These are phyloP conservation scores for Laguncularia racemosa DNA, from an alignment of 345 rosid genomes.

Conservation along the genomic window DNA sequence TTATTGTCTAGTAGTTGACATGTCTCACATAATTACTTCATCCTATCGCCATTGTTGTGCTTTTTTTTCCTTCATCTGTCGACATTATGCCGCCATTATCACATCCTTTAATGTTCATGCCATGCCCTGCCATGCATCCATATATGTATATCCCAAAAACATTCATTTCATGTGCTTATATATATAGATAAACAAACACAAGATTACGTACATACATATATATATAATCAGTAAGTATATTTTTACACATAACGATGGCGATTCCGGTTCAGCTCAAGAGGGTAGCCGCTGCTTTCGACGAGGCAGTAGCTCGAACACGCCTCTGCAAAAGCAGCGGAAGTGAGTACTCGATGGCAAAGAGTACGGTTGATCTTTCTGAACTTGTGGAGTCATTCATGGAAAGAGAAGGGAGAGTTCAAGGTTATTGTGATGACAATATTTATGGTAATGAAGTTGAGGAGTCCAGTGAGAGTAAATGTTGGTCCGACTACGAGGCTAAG, in stretches of 20 bases:
- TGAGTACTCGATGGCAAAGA: constrained; percentile 42
- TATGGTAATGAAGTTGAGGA: neutral
- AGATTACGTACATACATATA: neutral
- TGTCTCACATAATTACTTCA: too few relatives aligned
- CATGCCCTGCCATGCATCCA: too few relatives aligned
- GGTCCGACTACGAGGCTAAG: neutral
- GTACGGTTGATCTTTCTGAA: constrained; percentile 47
- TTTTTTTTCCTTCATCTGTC: too few relatives aligned
- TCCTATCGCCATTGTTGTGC: too few relatives aligned
- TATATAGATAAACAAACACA: too few relatives aligned
- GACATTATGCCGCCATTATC: too few relatives aligned
- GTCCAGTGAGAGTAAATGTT: neutral
- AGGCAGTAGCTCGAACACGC: constrained; percentile 23
- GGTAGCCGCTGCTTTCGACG: constrained; percentile 29
- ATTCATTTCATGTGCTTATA: too few relatives aligned
- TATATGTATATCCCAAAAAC: too few relatives aligned
- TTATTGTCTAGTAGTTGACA: too few relatives aligned
- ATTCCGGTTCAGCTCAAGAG: constrained; percentile 10
- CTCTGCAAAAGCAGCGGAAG: constrained; percentile 71
- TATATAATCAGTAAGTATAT: neutral
- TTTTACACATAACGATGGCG: neutral
- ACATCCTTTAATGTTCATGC: too few relatives aligned
- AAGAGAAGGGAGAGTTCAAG: constrained; percentile 19
- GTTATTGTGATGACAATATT: constrained; percentile 1
- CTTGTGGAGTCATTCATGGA: constrained; percentile 78